phyloP scores from a whole-genome alignment of 306 rosid species.

The Hylodesmum podocarpum region DNA sequence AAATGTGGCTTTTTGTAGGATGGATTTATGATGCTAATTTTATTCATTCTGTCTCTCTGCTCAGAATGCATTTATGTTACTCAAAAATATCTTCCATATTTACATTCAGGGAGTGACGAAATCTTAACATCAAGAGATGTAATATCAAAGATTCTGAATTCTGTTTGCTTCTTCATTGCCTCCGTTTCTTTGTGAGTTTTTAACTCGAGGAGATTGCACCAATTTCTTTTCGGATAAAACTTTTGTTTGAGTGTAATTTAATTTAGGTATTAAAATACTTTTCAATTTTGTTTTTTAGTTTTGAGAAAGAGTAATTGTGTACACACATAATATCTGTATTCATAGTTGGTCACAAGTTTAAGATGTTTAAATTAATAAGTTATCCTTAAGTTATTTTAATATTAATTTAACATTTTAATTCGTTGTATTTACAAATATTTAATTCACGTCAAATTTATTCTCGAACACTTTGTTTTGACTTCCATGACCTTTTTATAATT shows the following conservation, averaged over 20 bases:
- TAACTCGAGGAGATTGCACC: background rate
- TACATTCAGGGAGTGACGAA: background rate
- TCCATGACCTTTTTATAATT: background rate
- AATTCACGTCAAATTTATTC: background rate
- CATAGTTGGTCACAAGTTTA: background rate
- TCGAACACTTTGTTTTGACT: constrained; percentile 4
- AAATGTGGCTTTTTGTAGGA: background rate
- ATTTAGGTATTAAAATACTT: too few relatives aligned
- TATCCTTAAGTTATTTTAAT: background rate
- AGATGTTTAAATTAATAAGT: background rate
- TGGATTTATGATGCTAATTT: background rate
- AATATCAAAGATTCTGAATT: background rate
- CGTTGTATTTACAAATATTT: background rate
- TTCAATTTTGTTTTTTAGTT: background rate
- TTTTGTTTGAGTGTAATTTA: too few relatives aligned
- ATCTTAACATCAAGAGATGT: background rate
- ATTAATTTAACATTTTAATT: background rate
- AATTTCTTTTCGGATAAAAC: too few relatives aligned
- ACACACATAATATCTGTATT: background rate
- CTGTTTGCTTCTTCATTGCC: background rate
- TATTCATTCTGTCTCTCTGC: background rate
- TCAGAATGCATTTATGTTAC: background rate
- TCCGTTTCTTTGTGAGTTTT: background rate
- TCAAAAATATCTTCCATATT: background rate
- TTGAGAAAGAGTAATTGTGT: background rate